Percentiles rank a stretch among this genome's conserved stretches.
Conservation (phyloP, 2,329 filamentous ascomycete genomes). For the Ambrosiella xylebori region DNA sequence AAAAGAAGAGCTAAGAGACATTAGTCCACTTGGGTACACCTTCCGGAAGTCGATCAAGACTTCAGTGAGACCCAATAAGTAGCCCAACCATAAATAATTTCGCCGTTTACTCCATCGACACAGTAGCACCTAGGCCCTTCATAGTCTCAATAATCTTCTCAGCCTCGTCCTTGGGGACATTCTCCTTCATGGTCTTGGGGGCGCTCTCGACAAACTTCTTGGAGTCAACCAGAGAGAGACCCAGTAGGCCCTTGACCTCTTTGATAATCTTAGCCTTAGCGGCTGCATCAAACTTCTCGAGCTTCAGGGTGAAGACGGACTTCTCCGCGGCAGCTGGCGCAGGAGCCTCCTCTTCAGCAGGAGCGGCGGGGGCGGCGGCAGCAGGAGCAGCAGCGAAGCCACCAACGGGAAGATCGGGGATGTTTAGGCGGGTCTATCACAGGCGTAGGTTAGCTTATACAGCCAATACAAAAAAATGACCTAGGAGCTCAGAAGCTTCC, state of each 20-base stretch:
- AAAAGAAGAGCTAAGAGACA: background rate
- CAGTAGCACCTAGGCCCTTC: constrained; percentile 83
- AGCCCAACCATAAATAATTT: constrained; percentile 7
- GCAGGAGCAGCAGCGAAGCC: constrained; percentile 56
- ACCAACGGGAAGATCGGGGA: constrained; percentile 90
- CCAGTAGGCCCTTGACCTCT: constrained; percentile 93
- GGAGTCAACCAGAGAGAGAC: constrained; percentile 89
- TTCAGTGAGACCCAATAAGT: background rate
- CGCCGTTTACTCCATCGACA: constrained; percentile 61
- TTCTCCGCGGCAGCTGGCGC: constrained; percentile 84
- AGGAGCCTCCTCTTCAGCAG: constrained; percentile 56
- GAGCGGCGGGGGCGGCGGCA: constrained; percentile 39
- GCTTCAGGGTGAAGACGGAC: constrained; percentile 92
- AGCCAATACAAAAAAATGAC: background rate
- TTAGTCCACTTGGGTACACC: background rate
- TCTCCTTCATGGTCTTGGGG: constrained; percentile 98
- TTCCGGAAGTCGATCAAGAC: background rate
- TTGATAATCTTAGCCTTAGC: constrained; percentile 99
- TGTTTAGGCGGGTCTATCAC: constrained; percentile 48
- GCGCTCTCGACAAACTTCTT: constrained; percentile 99
- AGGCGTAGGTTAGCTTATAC: background rate
- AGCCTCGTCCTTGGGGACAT: constrained; percentile 93
- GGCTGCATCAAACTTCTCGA: constrained; percentile 70
- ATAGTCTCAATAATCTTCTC: constrained; percentile 95
- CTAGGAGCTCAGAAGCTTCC: background rate